These are phyloP conservation scores for Allantophomopsis lycopodina DNA, from an alignment of 2,329 filamentous ascomycete species.

Conservation along the genomic window DNA sequence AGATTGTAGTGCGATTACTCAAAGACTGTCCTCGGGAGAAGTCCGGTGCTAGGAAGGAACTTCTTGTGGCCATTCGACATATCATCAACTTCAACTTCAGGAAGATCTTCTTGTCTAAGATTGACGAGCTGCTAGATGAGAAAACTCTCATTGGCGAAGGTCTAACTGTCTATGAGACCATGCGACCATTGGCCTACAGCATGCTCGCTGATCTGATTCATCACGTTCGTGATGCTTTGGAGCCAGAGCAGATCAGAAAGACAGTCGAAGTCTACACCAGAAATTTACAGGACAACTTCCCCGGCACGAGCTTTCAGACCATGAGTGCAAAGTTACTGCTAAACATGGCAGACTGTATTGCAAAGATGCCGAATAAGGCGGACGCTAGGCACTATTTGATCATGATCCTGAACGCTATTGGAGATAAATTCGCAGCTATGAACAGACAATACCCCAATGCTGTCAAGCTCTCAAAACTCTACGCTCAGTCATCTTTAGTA, in stretches of 20 bases:
- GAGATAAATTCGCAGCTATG: constrained; percentile 97
- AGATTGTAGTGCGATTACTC: constrained; percentile 79
- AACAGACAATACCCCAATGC: constrained; percentile 92
- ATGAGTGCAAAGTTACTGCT: constrained; percentile 97
- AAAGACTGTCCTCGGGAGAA: constrained; percentile 94
- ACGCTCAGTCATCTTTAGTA: constrained; percentile 47
- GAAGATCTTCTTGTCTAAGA: constrained; percentile 86
- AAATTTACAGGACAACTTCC: constrained; percentile 89
- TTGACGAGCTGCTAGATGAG: constrained; percentile 90
- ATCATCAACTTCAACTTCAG: constrained; percentile 99
- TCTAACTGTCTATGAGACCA: constrained; percentile 90
- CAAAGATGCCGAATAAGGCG: constrained; percentile 81
- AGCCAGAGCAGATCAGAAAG: constrained; percentile 80
- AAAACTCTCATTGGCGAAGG: constrained; percentile 90
- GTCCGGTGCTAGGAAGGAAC: constrained; percentile 83
- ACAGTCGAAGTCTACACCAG: constrained; percentile 96
- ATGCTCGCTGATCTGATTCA: constrained; percentile 98
- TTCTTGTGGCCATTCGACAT: constrained; percentile 90
- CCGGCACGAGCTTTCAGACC: constrained; percentile 95
- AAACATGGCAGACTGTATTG: constrained; percentile 98
- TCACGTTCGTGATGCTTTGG: constrained; percentile 82
- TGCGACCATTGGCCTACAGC: constrained; percentile 90
- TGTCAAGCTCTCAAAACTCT: constrained; percentile 76
- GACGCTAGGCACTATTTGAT: constrained; percentile 93
- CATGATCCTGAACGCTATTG: constrained; percentile 95